These are phyloP conservation scores for Neurospora terricola DNA, from an alignment of 495 filamentous ascomycete genomes.

Conservation along the genomic window DNA sequence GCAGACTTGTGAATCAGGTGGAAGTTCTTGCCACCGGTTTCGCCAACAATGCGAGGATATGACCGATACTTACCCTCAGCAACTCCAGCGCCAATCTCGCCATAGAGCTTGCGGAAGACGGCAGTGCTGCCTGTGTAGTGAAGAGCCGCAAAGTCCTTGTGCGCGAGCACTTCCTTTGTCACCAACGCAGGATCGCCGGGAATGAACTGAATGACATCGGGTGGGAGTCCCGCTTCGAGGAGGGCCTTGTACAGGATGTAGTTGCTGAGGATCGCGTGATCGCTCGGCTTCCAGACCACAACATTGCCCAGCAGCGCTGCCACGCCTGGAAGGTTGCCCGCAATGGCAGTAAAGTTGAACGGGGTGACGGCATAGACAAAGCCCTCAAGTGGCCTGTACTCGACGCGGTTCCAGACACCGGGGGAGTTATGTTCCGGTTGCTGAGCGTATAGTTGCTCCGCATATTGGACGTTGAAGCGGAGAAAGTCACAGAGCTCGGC, in stretches of 20 bases:
- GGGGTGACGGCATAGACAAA: slow-evolving; percentile 82
- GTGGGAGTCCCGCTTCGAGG: slow-evolving; percentile 76
- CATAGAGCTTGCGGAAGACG: slow-evolving; percentile 70
- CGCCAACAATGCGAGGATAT: slow-evolving; percentile 75
- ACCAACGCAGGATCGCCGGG: slow-evolving; percentile 68
- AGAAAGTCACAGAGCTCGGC: slow-evolving; percentile 90
- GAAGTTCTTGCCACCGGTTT: slow-evolving; percentile 91
- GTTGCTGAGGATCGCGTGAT: slow-evolving; percentile 64
- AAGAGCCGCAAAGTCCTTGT: slow-evolving; percentile 63
- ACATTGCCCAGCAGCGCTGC: slow-evolving; percentile 79
- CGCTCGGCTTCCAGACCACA: slow-evolving; percentile 82
- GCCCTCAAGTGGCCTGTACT: slow-evolving; percentile 76
- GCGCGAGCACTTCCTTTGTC: slow-evolving; percentile 55
- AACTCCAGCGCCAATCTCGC: slow-evolving; percentile 57
- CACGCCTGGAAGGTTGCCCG: slow-evolving; percentile 61
- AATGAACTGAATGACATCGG: slow-evolving; percentile 74
- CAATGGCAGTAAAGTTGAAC: slow-evolving; percentile 87
- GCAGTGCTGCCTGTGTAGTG: slow-evolving; percentile 76
- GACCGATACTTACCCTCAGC: slow-evolving; percentile 57
- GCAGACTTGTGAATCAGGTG: slow-evolving; percentile 69
- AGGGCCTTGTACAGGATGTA: slow-evolving; percentile 71
- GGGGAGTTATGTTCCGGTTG: slow-evolving; percentile 69
- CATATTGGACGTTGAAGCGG: slow-evolving; percentile 80
- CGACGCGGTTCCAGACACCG: slow-evolving; percentile 74
- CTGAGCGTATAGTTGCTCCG: slow-evolving; percentile 75